Evolutionary conservation across 1,139 yeast species (phyloP).

Genomic region (Pichia sp.): DNA sequence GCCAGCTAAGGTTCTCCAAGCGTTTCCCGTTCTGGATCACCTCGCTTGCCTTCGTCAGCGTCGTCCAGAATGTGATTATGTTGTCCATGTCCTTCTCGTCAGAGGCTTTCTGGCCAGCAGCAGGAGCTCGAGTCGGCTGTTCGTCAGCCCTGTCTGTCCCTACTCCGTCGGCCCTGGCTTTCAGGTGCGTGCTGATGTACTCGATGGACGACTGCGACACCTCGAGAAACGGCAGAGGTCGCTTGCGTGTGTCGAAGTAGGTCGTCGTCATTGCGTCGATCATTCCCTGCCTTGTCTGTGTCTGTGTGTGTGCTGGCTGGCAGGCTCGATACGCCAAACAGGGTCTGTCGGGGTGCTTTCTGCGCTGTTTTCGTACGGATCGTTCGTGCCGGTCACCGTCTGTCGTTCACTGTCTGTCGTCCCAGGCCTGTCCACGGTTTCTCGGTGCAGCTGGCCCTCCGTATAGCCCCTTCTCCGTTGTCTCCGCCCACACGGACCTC

Average conservation of each 20-base stretch:
- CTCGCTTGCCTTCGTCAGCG: slow-evolving; percentile 50
- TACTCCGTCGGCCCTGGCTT: slow-evolving; percentile 14
- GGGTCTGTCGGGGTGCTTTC: too few species aligned
- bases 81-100: slow-evolving; percentile 37
- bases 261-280: slow-evolving; percentile 2
- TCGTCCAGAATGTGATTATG: slow-evolving; percentile 47
- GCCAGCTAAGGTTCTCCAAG: slow-evolving; percentile 56
- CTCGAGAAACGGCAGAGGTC: slow-evolving; percentile 34
- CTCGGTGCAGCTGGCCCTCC: too few species aligned
- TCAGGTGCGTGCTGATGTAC: slow-evolving; percentile 22
- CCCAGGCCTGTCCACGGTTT: too few species aligned
- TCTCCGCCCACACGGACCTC: not conserved
- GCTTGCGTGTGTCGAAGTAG: slow-evolving; percentile 25
- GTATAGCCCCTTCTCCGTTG: not conserved
- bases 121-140: not conserved
- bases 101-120: slow-evolving; percentile 19
- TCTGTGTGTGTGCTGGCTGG: too few species aligned
- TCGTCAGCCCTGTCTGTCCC: not conserved
- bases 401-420: too few species aligned
- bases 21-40: slow-evolving; percentile 50
- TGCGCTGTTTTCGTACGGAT: too few species aligned
- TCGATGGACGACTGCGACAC: slow-evolving; percentile 34
- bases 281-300: too few species aligned
- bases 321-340: too few species aligned
- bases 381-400: too few species aligned